Evolutionary conservation across 257 asterid species (phyloP), one percentile per base, ranked within the genome.

Genomic region (Capsicum pubescens): DNA sequence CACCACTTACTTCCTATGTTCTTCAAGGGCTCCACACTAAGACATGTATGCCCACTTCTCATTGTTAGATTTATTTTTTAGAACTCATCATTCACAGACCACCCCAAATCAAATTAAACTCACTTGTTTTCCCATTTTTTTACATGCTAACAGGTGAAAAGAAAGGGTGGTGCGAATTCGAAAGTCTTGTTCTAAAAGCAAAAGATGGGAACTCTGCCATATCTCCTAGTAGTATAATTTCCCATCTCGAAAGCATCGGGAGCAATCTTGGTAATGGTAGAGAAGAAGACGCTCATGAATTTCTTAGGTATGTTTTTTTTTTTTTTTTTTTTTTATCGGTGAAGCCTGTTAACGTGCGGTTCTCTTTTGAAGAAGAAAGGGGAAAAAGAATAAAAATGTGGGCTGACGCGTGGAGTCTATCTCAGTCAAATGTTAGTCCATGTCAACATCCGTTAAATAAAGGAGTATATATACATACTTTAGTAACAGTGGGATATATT

Each of bases 231-330:
- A 87, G 91, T 61, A 90, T 95, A 74, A 66, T 93, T 82, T 89
- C 98, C 86, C 92, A 90, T 59, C 86, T 94, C 79, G 91, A 91
- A 83, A 85, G 82, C 46, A 87, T 91, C 2, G 98, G 97, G 82
- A 88, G 92, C 85, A 91, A 88, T 90, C 91, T 94, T 86, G 91
- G 89, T 81, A 85, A 89, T 87, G 98, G 98, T 68, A 90, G 91
- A 89, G 94, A 95, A 87, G 98, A 95, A 91, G 98, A 93, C 56
- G 98, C 98, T 17, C 98, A 95, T 83, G 98, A 93, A 85, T 94
- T 94, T 92, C 94, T 93, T 70, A 90, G 97, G 98, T 93, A 80
- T 88, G 84, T 84, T 83, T 80, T 36, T 82, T 78, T 19, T 17
- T 26, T 26, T 0, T 84, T 83, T 80, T 36, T 82, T 78, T 19